Evolutionary conservation across 2,329 filamentous ascomycete species (phyloP), one percentile per base, ranked within the genome.

Genomic region (Zarea fungicola): DNA sequence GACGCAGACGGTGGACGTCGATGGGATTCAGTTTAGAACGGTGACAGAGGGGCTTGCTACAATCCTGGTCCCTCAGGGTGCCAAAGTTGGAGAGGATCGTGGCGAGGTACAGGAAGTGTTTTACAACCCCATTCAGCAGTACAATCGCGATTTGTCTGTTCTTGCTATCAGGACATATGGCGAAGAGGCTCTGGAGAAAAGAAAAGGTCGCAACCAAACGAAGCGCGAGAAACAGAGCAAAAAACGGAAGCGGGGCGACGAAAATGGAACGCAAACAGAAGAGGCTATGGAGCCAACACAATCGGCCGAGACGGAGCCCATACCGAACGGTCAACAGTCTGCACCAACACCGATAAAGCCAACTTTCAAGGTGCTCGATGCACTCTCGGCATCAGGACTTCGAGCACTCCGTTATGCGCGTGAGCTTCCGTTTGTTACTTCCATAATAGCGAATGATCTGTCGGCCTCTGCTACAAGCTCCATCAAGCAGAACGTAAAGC

Each of bases 61-160:
- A 26, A 81, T 83, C 37, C 63, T 80, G 36, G 75, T 78, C 16
- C 78, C 75, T 8, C 69, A 72, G 39, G 67, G 68, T 6, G 64
- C 68, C 19, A 71, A 66, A 58, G 65, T 68, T 49, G 64, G 64
- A 6, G 67, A 74, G 49, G 78, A 81, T 59, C 72, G 77, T 51
- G 78, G 83, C 44, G 76, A 81, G 57, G 75, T 82, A 32, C 79
- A 84, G 57, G 86, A 92, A 59, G 95, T 99, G 49, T 99, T 99
- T 63, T 99, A 99, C 77, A 99, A 99, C 60, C 92, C 93, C 0
- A 96, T 99, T 48, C 93, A 99, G 65, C 93, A 99, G 64, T 99
- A 97, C 75, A 99, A 99, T 68, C 86, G 95, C 40, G 93, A 99
- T 64, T 70, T 99, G 56, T 96, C 89, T 52, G 89, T 96, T 22